Evolutionary conservation across 2,329 filamentous ascomycete genomes (phyloP).

Genomic region (Colletotrichum gloeosporioides): DNA sequence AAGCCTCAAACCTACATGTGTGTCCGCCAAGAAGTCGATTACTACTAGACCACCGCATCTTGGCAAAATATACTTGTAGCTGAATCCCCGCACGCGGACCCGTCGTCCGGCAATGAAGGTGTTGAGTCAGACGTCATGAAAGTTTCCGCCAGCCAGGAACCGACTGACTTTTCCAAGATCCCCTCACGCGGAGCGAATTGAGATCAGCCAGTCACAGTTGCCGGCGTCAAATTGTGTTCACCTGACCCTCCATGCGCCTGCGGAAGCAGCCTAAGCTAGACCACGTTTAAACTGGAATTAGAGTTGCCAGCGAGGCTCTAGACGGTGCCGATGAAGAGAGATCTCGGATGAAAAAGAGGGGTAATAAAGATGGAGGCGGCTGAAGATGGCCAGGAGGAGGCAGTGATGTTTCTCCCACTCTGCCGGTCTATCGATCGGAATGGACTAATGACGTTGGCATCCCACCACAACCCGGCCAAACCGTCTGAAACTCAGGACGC

Average conservation of each 20-base stretch:
- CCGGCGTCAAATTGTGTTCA: not conserved
- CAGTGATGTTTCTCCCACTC: not conserved
- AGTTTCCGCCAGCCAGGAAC: constrained; percentile 3
- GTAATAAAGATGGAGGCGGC: not conserved
- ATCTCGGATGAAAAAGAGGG: constrained; percentile 4
- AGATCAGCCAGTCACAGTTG: not conserved
- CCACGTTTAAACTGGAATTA: not conserved
- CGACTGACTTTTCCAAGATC: not conserved
- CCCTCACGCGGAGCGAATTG: not conserved
- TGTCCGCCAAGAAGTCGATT: not conserved
- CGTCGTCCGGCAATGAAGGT: not conserved
- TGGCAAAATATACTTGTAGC: not conserved
- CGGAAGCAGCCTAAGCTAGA: not conserved
- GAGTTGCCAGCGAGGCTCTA: not conserved
- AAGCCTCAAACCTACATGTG: not conserved
- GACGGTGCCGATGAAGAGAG: not conserved
- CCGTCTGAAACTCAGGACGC: not conserved
- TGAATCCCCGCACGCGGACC: not conserved
- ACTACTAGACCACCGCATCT: not conserved
- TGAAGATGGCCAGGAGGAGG: not conserved
- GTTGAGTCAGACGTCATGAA: not conserved
- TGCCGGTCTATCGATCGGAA: not conserved
- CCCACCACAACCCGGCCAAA: not conserved
- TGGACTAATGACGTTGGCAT: not conserved
- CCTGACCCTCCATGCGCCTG: not conserved